Conservation (phyloP, 2,329 filamentous ascomycete genomes). For the Decorospora gaudefroyi region DNA sequence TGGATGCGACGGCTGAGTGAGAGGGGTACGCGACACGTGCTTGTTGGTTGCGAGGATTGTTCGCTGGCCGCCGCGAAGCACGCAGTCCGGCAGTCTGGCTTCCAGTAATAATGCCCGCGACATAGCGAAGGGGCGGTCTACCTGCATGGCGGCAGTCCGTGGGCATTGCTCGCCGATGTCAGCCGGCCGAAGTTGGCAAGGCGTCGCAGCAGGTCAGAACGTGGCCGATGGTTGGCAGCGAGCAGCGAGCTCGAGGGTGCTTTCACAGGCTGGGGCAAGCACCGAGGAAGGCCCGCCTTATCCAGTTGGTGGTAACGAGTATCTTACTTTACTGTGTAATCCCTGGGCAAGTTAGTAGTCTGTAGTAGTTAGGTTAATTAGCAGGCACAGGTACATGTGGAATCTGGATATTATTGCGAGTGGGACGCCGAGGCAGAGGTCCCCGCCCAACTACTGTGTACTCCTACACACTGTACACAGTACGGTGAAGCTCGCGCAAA, state of each 20-base stretch:
- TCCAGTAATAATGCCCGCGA: neutral
- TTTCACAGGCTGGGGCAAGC: conserved; percentile 1
- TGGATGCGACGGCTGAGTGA: conserved; percentile 1
- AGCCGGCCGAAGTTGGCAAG: conserved; percentile 9
- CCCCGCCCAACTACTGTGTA: too few relatives aligned
- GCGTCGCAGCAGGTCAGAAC: conserved; percentile 8
- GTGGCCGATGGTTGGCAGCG: conserved; percentile 1
- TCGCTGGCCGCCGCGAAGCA: neutral
- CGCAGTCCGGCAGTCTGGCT: conserved; percentile 4
- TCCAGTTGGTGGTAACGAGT: conserved; percentile 1
- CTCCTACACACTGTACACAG: too few relatives aligned
- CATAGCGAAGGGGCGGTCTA: conserved; percentile 6
- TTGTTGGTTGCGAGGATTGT: conserved; percentile 3
- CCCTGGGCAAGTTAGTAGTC: conserved; percentile 13
- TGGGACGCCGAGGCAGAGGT: too few relatives aligned
- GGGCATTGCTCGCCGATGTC: conserved; percentile 21
- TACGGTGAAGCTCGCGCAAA: too few relatives aligned
- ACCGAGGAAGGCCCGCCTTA: conserved; percentile 16
- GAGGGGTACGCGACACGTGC: conserved; percentile 3
- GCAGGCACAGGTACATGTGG: too few relatives aligned
- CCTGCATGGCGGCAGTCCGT: conserved; percentile 1
- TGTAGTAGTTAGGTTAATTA: too few relatives aligned
- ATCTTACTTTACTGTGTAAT: neutral
- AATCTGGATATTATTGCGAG: too few relatives aligned
- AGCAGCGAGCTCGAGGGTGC: neutral